Evolutionary conservation across 108 stramenopile species (phyloP).

Genomic region (Cyclotella baltica): DNA sequence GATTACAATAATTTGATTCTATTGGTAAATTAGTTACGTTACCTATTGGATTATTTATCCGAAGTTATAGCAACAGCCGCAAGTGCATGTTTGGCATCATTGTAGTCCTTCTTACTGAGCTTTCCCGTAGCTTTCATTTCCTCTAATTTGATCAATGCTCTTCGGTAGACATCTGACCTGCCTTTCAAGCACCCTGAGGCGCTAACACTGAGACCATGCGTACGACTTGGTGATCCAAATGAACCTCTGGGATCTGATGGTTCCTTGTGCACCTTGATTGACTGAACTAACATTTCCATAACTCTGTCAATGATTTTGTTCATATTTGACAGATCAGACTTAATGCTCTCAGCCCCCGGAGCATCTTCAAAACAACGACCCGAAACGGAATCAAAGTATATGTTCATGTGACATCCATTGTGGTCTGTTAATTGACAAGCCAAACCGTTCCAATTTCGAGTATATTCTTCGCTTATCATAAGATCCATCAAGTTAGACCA

Average conservation of each 20-base stretch:
- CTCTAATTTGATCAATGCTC: constrained; percentile 39
- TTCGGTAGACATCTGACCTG: constrained; percentile 33
- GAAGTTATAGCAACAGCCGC: constrained; percentile 19
- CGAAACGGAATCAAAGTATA: constrained; percentile 21
- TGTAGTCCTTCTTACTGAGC: constrained; percentile 27
- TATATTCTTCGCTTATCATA: constrained; percentile 22
- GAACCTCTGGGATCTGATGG: constrained; percentile 2
- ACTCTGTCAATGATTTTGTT: constrained; percentile 31
- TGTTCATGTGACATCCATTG: constrained; percentile 5
- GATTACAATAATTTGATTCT: too few relatives aligned
- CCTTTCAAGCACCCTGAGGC: constrained; percentile 15
- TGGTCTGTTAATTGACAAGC: constrained; percentile 18
- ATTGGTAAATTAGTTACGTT: too few relatives aligned
- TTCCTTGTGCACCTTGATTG: constrained; percentile 23
- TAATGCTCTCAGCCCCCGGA: constrained; percentile 8
- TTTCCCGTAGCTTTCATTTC: constrained; percentile 39
- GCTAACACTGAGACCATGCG: constrained; percentile 22
- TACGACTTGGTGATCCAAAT: not conserved
- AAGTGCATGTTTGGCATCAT: constrained; percentile 30
- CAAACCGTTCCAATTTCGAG: constrained; percentile 20
- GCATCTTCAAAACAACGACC: constrained; percentile 19
- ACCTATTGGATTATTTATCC: not conserved
- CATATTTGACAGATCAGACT: constrained; percentile 25
- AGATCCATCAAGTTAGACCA: constrained; percentile 34
- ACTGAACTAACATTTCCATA: constrained; percentile 27